Percentiles rank a stretch among this genome's conserved stretches.
Evolutionary conservation across 345 rosid genomes (phyloP).

Genomic region (Nasturtium officinale): DNA sequence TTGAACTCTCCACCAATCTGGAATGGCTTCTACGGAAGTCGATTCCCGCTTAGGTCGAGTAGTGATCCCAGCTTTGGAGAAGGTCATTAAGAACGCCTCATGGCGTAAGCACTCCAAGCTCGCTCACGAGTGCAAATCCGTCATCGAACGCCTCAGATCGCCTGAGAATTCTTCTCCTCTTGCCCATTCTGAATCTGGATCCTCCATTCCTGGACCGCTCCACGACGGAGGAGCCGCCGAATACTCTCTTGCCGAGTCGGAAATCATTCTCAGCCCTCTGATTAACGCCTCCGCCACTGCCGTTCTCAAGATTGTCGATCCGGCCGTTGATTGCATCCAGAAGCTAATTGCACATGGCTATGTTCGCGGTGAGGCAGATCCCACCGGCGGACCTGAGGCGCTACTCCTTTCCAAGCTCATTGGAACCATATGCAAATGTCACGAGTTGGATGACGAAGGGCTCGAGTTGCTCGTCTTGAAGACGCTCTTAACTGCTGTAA

Average conservation of each 20-base stretch:
- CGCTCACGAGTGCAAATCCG: constrained; percentile 91
- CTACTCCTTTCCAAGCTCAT: constrained; percentile 68
- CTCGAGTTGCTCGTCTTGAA: constrained; percentile 74
- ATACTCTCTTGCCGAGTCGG: constrained; percentile 82
- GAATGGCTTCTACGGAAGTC: constrained; percentile 99
- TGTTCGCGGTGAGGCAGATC: constrained; percentile 97
- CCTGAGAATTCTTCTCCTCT: constrained; percentile 43
- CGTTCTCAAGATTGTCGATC: constrained; percentile 88
- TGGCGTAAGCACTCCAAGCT: constrained; percentile 99
- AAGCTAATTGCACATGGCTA: constrained; percentile 87
- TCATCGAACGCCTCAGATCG: constrained; percentile 66
- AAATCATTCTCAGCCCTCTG: constrained; percentile 79
- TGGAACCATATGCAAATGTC: constrained; percentile 82
- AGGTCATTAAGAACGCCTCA: constrained; percentile 87
- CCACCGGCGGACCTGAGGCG: constrained; percentile 72
- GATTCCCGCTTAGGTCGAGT: constrained; percentile 88
- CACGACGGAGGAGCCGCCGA: constrained; percentile 72
- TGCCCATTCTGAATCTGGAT: constrained; percentile 58
- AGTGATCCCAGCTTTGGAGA: constrained; percentile 78
- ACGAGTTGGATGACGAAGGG: constrained; percentile 77
- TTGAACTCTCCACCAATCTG: constrained; percentile 52
- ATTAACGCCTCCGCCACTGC: constrained; percentile 72
- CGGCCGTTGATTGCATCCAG: constrained; percentile 88
- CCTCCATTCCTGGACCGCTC: constrained; percentile 80
- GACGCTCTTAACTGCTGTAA: constrained; percentile 84